A percentile compares a stretch with the other conserved stretches of the same genome.
phyloP scores from a whole-genome alignment of 495 filamentous ascomycete genomes.

The Penicillium bialowiezense region DNA sequence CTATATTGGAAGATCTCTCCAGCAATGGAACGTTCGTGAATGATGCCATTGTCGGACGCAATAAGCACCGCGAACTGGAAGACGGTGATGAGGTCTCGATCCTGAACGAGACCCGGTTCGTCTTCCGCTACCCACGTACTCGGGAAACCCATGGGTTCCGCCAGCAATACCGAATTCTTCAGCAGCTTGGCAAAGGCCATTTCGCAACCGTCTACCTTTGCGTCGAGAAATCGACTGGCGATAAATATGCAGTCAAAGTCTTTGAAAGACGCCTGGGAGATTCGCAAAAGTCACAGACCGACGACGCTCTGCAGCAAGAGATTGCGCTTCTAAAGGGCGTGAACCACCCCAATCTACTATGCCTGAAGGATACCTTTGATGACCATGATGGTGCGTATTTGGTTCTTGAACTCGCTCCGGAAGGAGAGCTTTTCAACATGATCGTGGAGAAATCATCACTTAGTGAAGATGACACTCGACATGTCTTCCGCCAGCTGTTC shows the following conservation, averaged over 20 bases:
- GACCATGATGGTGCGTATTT: conserved; percentile 89
- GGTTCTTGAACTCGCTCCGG: conserved; percentile 83
- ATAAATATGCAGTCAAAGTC: conserved; percentile 86
- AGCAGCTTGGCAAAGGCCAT: conserved; percentile 92
- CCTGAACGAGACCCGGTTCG: conserved; percentile 74
- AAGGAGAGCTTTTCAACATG: conserved; percentile 93
- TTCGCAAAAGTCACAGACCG: conserved; percentile 71
- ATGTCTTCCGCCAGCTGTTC: conserved; percentile 88
- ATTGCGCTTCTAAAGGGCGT: conserved; percentile 95
- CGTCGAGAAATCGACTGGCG: conserved; percentile 78
- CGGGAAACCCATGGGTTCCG: conserved; percentile 73
- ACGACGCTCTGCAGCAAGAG: conserved; percentile 86
- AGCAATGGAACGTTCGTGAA: conserved; percentile 97
- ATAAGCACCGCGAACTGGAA: conserved; percentile 81
- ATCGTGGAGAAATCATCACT: conserved; percentile 88
- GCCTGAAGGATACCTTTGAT: conserved; percentile 92
- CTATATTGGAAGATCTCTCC: conserved; percentile 88
- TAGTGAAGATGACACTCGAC: conserved; percentile 76
- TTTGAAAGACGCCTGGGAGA: conserved; percentile 79
- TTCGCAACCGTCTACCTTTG: conserved; percentile 95
- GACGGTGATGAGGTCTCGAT: conserved; percentile 89
- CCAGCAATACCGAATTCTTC: conserved; percentile 79
- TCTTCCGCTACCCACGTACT: conserved; percentile 83
- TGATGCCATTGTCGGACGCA: conserved; percentile 84
- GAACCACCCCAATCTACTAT: conserved; percentile 92